A percentile compares a stretch with the other conserved stretches of the same genome.
These are phyloP conservation scores for Poa pratensis DNA, from an alignment of 176 grass and related monocot species.

Conservation along the genomic window DNA sequence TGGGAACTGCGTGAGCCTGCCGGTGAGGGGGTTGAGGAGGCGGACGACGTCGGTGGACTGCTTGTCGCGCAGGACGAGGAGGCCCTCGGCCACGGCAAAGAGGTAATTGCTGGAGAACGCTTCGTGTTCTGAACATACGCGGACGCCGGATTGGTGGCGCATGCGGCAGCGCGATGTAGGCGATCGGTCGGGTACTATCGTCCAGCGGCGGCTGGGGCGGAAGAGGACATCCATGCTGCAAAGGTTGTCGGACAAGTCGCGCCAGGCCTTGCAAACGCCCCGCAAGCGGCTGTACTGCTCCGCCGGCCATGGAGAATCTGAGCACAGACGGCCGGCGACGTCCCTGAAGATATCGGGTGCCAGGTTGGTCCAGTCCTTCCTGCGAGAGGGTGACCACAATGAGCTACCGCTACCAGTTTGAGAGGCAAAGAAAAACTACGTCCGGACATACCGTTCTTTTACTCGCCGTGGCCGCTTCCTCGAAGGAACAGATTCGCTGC, in stretches of 20 bases:
- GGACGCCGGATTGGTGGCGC: not conserved
- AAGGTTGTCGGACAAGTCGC: not conserved
- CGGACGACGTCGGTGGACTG: not conserved
- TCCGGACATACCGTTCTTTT: not conserved
- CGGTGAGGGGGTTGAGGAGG: constrained; percentile 34
- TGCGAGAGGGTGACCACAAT: not conserved
- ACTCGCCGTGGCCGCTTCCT: not conserved
- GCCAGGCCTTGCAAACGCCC: constrained; percentile 32
- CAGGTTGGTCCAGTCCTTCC: constrained; percentile 24
- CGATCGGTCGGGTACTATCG: not conserved
- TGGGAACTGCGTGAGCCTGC: not conserved
- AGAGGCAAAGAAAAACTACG: not conserved
- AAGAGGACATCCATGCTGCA: not conserved
- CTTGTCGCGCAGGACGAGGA: constrained; percentile 25
- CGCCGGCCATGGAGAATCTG: not conserved
- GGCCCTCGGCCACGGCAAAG: not conserved
- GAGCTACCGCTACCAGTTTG: not conserved
- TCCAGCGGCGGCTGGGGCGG: constrained; percentile 16
- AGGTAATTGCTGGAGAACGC: not conserved
- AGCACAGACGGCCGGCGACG: not conserved
- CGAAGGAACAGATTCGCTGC: not conserved
- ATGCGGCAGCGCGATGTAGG: not conserved
- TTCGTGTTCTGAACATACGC: not conserved
- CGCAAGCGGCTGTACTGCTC: not conserved
- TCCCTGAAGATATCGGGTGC: not conserved